Conservation (phyloP, 2,329 filamentous ascomycete species). For the Monosporascus sp. region DNA sequence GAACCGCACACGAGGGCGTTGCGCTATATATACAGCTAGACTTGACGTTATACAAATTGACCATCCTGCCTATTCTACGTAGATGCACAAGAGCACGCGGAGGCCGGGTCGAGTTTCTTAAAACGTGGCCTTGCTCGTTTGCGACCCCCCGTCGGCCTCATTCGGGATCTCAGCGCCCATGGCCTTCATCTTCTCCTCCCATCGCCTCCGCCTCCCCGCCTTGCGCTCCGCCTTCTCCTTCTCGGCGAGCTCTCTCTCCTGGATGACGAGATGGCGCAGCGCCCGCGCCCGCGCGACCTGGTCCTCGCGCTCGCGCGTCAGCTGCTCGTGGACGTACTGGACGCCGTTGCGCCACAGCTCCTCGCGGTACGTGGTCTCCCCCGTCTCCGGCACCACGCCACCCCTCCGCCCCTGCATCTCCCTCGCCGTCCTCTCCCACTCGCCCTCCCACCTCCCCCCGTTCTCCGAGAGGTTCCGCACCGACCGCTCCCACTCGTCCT, state of each 20-base stretch:
- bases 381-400: neutral
- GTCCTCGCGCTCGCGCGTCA: constrained; percentile 17
- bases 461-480: constrained; percentile 6
- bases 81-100: no score
- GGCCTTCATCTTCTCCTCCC: constrained; percentile 17
- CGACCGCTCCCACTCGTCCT: constrained; percentile 37
- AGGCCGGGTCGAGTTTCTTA: no score
- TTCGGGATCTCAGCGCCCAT: constrained; percentile 15
- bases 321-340: neutral
- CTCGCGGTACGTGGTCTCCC: constrained; percentile 4
- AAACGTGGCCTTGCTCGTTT: no score
- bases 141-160: neutral
- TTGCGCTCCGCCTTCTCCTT: constrained; percentile 11
- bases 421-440: neutral
- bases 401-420: neutral
- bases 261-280: constrained; percentile 20
- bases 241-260: constrained; percentile 16
- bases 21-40: no score
- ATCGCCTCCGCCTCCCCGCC: constrained; percentile 2
- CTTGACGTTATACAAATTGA: no score
- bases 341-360: constrained; percentile 10
- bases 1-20: no score
- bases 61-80: no score
- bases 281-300: constrained; percentile 24
- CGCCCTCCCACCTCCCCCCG: constrained; percentile 1